Conservation (phyloP, 176 grass and related monocot genomes). For the Puccinellia tenuiflora region DNA sequence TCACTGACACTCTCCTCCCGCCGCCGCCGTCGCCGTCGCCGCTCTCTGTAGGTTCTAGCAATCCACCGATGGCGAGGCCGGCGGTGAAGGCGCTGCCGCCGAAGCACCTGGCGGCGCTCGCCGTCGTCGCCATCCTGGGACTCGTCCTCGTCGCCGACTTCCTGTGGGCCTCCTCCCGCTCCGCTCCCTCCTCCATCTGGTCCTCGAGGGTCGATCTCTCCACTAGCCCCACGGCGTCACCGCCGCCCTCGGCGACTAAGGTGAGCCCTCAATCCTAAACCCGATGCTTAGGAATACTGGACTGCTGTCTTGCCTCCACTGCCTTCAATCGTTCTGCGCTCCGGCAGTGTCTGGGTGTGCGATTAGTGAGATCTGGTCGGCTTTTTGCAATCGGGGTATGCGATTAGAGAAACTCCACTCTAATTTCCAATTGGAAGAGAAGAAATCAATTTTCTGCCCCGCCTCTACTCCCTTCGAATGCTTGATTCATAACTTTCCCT, state of each 20-base stretch:
- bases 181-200: constrained; percentile 27
- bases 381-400: not conserved
- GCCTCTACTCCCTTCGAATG: not conserved
- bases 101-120: constrained; percentile 53
- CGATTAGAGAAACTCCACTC: not conserved
- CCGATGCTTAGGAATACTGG: not conserved
- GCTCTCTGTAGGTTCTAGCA: not conserved
- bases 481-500: not conserved
- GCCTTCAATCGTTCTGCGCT: not conserved
- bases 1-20: constrained; percentile 28
- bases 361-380: constrained; percentile 24
- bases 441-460: not conserved
- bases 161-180: constrained; percentile 65
- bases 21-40: not conserved
- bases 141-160: constrained; percentile 67
- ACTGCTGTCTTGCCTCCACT: not conserved
- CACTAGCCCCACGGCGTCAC: not conserved
- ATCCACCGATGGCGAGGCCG: constrained; percentile 49
- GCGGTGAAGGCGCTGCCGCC: constrained; percentile 29
- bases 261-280: constrained; percentile 19
- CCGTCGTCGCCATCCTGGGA: constrained; percentile 52
- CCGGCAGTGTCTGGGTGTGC: not conserved
- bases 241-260: constrained; percentile 12
- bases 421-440: not conserved
- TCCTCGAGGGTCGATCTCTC: constrained; percentile 39